Evolutionary conservation across 176 grass and related monocot species (phyloP), one percentile per base, ranked within the genome.

Genomic region (Phyllostachys edulis): DNA sequence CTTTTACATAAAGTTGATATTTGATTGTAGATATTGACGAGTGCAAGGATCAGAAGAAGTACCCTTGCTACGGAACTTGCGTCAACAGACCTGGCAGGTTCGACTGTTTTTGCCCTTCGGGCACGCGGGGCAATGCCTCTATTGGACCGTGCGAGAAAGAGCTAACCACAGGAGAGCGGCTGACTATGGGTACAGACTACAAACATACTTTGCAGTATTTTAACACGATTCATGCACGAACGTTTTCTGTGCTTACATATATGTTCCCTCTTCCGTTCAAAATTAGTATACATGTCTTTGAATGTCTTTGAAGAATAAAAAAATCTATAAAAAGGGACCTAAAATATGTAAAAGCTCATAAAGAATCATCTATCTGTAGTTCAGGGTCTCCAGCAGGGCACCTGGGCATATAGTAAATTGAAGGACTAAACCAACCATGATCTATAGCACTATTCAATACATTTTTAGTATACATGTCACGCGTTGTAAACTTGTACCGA

Each of bases 11-110:
- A 41, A 5, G 1, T 24, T 18, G 0, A 1, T 45, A 18, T 64
- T 16, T 47, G 5, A 3, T 66, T 75, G 46, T 15, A 76, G 82
- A 84, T 84, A 24, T 84, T 67, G 71, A 84, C 8, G 82, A 84
- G 38, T 84, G 82, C 32, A 54, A 2, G 2, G 13, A 67, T 27
- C 4, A 1, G 3, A 5, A 0, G 0, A 67, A 66, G 0, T 13
- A 73, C 41, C 13, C 60, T 12, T 84, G 81, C 71, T 24, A 74
- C 0, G 81, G 32, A 38, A 39, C 1, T 16, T 84, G 82, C 20
- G 8, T 40, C 0, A 75, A 84, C 9, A 67, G 15, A 5, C 14
- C 6, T 21, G 82, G 82, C 4, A n/a, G 9, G 0, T 84, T 42
- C 49, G n/a, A 67, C 2, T 84, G 82, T 21, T 4, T 15, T 29